Base-by-base conservation (phyloP, 2,329 filamentous ascomycete genomes). In the Colletotrichum lini region DNA sequence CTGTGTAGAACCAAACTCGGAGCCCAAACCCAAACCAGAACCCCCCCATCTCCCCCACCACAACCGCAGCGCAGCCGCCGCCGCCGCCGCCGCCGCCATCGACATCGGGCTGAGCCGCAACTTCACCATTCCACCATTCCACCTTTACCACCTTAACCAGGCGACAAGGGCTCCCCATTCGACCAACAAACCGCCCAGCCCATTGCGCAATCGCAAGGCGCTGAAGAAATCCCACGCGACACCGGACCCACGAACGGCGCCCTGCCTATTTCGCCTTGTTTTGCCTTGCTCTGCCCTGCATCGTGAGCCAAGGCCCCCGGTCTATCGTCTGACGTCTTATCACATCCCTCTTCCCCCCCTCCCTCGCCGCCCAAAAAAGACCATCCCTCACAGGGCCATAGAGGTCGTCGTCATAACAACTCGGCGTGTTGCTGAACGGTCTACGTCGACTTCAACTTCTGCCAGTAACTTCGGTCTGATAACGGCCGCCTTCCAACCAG, bases 21-120 rank as follows among this genome's bases (percentile, higher is more conserved):
- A 30, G 30, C 30, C 30, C 30, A 42, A 35, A 23, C n/a, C 35
- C 26, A n/a, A 68, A 40, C 61, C 21, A 16, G 35, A 44, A 30
- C 45, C 52, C 23, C 38, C 63, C 54, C 62, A 6, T 7, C 7
- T 8, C 30, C 30, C 7, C 30, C 30, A 7, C 30, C 30, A 26
- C 26, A 26, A 26, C 30, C 30, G 30, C 30, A 30, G 30, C 30
- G 30, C 30, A 30, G 30, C 30, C 56, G 35, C 64, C 45, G 53
- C 60, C 45, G 16, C 65, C 49, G 30, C 26, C 45, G 58, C 65
- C 47, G 56, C 62, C 56, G 26, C 50, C 42, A 21, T 64, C 53
- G 45, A 56, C 54, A 53, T 58, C 65, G 65, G 68, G 65, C 68
- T 71, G 68, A 71, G 68, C 68, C 68, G 68, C 68, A 68, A 57